Percentiles rank a stretch among this genome's conserved stretches.
phyloP scores from a whole-genome alignment of 495 filamentous ascomycete species.

The Lepidopterella palustris region DNA sequence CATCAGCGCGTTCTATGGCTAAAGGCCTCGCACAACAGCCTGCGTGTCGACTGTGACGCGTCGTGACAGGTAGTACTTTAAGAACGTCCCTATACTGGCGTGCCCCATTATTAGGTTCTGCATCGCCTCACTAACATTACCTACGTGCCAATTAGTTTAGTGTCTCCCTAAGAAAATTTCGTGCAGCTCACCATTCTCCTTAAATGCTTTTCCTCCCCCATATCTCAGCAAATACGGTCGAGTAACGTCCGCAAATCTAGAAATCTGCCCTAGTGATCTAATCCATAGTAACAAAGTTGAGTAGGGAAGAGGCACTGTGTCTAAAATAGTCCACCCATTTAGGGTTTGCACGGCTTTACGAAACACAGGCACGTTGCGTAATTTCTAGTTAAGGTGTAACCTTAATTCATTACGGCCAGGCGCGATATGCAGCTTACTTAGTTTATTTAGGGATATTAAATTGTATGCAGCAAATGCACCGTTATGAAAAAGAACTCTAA shows the following conservation, averaged over 20 bases:
- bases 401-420: conserved; percentile 13
- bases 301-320: conserved; percentile 32
- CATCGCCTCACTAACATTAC: conserved; percentile 36
- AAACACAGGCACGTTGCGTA: conserved; percentile 8
- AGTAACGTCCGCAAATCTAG: conserved; percentile 31
- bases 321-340: conserved; percentile 37
- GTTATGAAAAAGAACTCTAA: conserved; percentile 38
- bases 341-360: conserved; percentile 1
- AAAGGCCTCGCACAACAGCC: conserved; percentile 31
- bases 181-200: conserved; percentile 16
- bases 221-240: conserved; percentile 36
- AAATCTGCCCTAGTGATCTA: conserved; percentile 32
- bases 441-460: conserved; percentile 30
- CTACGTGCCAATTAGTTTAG: conserved; percentile 9
- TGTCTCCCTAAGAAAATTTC: neutral
- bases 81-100: conserved; percentile 36
- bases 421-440: conserved; percentile 17
- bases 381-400: conserved; percentile 20
- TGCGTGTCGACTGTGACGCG: conserved; percentile 35
- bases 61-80: conserved; percentile 36
- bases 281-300: conserved; percentile 34
- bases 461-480: conserved; percentile 33
- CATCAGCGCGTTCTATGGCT: conserved; percentile 34
- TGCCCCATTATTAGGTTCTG: conserved; percentile 41
- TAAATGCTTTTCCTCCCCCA: too few relatives aligned